Conservation (phyloP, 2,329 filamentous ascomycete species). For the Botrytis aclada region DNA sequence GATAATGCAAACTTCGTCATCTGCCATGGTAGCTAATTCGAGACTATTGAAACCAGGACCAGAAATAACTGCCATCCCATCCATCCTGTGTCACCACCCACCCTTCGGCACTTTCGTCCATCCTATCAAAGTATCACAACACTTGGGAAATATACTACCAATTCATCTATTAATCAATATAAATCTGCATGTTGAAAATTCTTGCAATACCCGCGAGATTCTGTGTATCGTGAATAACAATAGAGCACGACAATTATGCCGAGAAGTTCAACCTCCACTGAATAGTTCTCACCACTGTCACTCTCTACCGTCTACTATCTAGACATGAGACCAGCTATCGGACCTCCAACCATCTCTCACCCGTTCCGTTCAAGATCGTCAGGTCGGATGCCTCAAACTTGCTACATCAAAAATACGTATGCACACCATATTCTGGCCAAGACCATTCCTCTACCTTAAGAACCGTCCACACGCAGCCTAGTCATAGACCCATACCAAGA, state of each 20-base stretch:
- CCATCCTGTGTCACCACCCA: not conserved
- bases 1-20: not conserved
- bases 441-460: not conserved
- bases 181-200: not conserved
- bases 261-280: not conserved
- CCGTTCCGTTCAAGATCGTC: not conserved
- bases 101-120: not conserved
- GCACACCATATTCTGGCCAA: not conserved
- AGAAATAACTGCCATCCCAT: not conserved
- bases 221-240: not conserved
- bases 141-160: not conserved
- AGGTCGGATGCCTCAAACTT: not conserved
- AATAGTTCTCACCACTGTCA: not conserved
- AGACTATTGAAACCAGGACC: not conserved
- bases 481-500: not conserved
- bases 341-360: not conserved
- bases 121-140: not conserved
- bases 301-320: not conserved
- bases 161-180: conserved; percentile 1
- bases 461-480: not conserved
- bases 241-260: not conserved
- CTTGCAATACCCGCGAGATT: not conserved
- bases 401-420: not conserved
- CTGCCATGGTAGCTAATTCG: not conserved
- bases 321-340: not conserved